Percentiles rank a stretch among this genome's conserved stretches.
These are phyloP conservation scores for Globisporangium iwayamae DNA, from an alignment of 352 stramenopile genomes.

Conservation along the genomic window DNA sequence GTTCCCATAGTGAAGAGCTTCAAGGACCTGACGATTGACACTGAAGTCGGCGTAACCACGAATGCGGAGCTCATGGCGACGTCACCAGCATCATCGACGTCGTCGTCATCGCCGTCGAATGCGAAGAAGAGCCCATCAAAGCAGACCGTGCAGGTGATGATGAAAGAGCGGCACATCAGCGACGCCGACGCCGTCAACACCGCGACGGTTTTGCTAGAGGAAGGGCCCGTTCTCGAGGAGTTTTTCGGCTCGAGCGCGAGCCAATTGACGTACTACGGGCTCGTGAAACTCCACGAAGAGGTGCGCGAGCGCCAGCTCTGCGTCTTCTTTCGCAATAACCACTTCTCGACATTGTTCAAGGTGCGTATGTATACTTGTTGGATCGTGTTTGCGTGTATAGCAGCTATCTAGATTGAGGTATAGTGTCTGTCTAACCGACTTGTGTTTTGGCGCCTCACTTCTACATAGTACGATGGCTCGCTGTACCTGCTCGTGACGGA, in stretches of 20 bases:
- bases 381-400: neutral
- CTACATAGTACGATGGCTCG: conserved; percentile 74
- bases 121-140: conserved; percentile 59
- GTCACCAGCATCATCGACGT: conserved; percentile 17
- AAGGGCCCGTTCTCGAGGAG: conserved; percentile 76
- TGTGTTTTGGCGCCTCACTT: neutral
- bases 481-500: conserved; percentile 97
- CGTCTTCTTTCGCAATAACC: conserved; percentile 99
- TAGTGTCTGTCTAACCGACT: neutral
- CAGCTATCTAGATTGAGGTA: neutral
- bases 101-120: conserved; percentile 18
- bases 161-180: conserved; percentile 76
- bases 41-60: conserved; percentile 13
- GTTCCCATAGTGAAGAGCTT: conserved; percentile 20
- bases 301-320: conserved; percentile 88
- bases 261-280: conserved; percentile 94
- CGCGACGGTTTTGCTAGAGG: conserved; percentile 58
- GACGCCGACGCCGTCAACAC: conserved; percentile 58
- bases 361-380: conserved; percentile 18
- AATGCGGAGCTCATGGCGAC: neutral
- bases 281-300: conserved; percentile 91
- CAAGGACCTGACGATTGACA: conserved; percentile 42
- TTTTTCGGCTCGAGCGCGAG: conserved; percentile 91
- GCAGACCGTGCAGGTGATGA: conserved; percentile 65
- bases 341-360: conserved; percentile 97